Conservation (phyloP, 805 yeast species). For the Lipomyces oligophaga region DNA sequence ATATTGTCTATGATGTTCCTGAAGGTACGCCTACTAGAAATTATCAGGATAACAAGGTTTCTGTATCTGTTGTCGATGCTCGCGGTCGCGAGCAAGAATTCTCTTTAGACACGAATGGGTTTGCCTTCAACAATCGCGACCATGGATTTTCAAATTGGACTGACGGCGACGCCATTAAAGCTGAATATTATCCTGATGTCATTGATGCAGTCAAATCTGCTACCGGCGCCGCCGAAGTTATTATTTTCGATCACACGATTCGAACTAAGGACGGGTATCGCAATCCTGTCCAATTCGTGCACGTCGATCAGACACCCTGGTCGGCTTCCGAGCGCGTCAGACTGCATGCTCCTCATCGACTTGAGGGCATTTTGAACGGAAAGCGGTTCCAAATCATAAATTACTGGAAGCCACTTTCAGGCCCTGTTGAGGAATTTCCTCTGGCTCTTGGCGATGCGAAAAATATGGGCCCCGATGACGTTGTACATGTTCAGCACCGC, state of each 20-base stretch:
- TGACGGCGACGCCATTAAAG: conserved; percentile 24
- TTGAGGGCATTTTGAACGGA: conserved; percentile 23
- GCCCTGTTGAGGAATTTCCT: conserved; percentile 28
- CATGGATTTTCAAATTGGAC: conserved; percentile 17
- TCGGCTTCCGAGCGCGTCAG: conserved; percentile 29
- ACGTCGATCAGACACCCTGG: conserved; percentile 31
- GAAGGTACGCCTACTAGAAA: conserved; percentile 27
- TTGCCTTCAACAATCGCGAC: conserved; percentile 19
- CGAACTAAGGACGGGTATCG: conserved; percentile 26
- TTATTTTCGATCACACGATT: conserved; percentile 31
- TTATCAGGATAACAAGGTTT: conserved; percentile 1
- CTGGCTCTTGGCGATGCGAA: conserved; percentile 30
- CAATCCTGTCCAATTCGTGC: conserved; percentile 29
- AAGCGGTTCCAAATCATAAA: conserved; percentile 31
- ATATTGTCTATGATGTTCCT: conserved; percentile 35
- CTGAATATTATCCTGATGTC: conserved; percentile 29
- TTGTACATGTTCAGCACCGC: conserved; percentile 28
- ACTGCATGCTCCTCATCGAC: conserved; percentile 28
- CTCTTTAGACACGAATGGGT: conserved; percentile 26
- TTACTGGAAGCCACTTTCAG: conserved; percentile 31
- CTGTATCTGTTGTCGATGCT: conserved; percentile 11
- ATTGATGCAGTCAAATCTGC: conserved; percentile 23
- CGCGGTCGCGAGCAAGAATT: conserved; percentile 20
- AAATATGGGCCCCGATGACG: conserved; percentile 15
- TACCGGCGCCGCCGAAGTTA: conserved; percentile 29